Evolutionary conservation across 2,329 filamentous ascomycete genomes (phyloP), one percentile per base, ranked within the genome.

Genomic region (Ambrosiella xylebori): DNA sequence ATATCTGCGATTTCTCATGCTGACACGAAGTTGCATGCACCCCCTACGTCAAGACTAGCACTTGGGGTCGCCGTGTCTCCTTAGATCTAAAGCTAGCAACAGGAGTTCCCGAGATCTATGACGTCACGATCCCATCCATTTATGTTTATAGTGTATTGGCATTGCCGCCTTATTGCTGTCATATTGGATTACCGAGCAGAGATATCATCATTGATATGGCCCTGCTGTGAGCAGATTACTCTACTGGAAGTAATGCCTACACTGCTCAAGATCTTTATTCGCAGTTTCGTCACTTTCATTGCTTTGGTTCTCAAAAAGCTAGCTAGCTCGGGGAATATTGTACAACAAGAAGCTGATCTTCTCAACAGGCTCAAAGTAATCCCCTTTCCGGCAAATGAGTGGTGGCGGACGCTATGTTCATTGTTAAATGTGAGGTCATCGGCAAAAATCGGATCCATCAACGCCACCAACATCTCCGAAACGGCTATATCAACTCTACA

Each of bases 111-210:
- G 2, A 69, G 73, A 11, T 73, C 75, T 49, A 71, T 82, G 35
- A 78, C 79, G 19, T 74, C 39, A 41, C 75, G 3, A 65, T 69
- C 0, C 69, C 72, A 76, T 54, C 78, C 79, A 2, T 66, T 84
- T 38, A 73, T 87, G 1, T 79, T 85, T 63, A 73, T 88, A 27
- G 78, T 78, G 15, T 87, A 85, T 68, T 86, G 84, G 78, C 82
- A 87, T 66, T 76, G 79, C 63, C 79, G 81, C 61, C 73, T 87
- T 7, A 71, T 88, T 15, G 74, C 80, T 8, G 79, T 81, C 56
- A 73, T 71, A 73, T 71, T 82, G 57, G 78, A 76, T 41, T 75
- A 79, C 1, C 74, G 73, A 9, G 73, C 41, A 13, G n/a, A 45
- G 17, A 19, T 37, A 9, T 36, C 15, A 35, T 15, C 41, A 4